These are phyloP conservation scores for Phytophthora agathidicida DNA, from an alignment of 352 stramenopile genomes.

Conservation along the genomic window DNA sequence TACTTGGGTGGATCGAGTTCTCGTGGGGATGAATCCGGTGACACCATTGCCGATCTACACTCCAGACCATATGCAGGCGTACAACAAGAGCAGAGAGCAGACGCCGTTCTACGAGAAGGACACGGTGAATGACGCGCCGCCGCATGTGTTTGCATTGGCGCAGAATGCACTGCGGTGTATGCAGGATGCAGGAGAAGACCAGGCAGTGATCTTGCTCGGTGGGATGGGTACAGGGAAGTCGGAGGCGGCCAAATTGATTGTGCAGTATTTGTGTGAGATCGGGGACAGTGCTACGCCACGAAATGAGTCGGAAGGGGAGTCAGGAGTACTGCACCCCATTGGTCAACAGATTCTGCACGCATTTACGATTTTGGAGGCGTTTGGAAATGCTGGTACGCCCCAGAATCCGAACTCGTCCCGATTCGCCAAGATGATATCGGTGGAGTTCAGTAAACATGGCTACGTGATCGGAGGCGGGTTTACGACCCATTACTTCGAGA, in stretches of 20 bases:
- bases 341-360: slow-evolving; percentile 84
- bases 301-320: slow-evolving; percentile 47
- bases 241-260: slow-evolving; percentile 80
- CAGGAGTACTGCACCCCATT: slow-evolving; percentile 69
- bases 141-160: slow-evolving; percentile 79
- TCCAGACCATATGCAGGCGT: slow-evolving; percentile 82
- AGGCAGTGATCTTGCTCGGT: slow-evolving; percentile 77
- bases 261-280: slow-evolving; percentile 85
- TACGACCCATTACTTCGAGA: slow-evolving; percentile 86
- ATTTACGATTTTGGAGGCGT: slow-evolving; percentile 80
- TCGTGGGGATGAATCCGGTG: slow-evolving; percentile 77
- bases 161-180: slow-evolving; percentile 81
- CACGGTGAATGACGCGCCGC: slow-evolving; percentile 63
- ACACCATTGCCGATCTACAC: slow-evolving; percentile 80
- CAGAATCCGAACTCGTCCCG: slow-evolving; percentile 80
- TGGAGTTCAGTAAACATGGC: slow-evolving; percentile 81
- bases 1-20: slow-evolving; percentile 81
- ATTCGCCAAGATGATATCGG: slow-evolving; percentile 85
- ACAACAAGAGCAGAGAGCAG: slow-evolving; percentile 71
- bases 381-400: slow-evolving; percentile 65
- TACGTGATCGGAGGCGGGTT: slow-evolving; percentile 82
- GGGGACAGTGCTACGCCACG: slow-evolving; percentile 57
- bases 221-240: slow-evolving; percentile 81
- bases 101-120: slow-evolving; percentile 60
- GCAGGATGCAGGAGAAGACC: slow-evolving; percentile 81